Base-by-base conservation (phyloP, 306 rosid species). In the Sicyos baderoa region DNA sequence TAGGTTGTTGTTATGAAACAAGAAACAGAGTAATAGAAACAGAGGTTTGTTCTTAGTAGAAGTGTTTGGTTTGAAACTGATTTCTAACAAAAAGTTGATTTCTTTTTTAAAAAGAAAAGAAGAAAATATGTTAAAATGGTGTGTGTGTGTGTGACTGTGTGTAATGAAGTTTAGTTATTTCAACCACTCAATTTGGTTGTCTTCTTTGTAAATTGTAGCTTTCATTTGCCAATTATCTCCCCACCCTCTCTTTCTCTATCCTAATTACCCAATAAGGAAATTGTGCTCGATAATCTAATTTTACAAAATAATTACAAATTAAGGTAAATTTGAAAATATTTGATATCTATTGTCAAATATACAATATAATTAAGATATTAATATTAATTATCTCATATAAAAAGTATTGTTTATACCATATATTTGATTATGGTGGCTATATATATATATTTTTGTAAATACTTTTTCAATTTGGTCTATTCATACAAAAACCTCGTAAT, bases 121-220 rank as follows among this genome's bases (percentile, higher is more conserved):
- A 5, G 14, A 23, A 57, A 6, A 27, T 11, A 23, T 45, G 11
- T 11, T 19, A 47, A 47, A 47, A 47, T 40, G 45, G 45, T 40
- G 16, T 13, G 0, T 13, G 35, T 25, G 3, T 25, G 15, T 65
- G 70, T 42, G n/a, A n/a, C n/a, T n/a, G 35, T 29, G 16, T 65
- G 70, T 19, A 63, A 63, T 63, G 32, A 54, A 44, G 19, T 65
- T 58, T 27, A 58, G 4, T 57, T 64, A 64, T 21, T 64, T 64
- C 48, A 64, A 64, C 51, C 16, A 32, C 50, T 62, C 27, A n/a
- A 18, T 4, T n/a, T 35, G 63, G 45, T 32, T 60, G 48, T 19
- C 16, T 21, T 21, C 15, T 18, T 11, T 18, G 60, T 54, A 54
- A 54, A 54, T 54, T 18, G 13, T 54, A 54, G 27, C 58, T 54